Percentiles rank a stretch among this genome's conserved stretches.
phyloP scores from a whole-genome alignment of 306 rosid genomes.

The Argentina anserina region DNA sequence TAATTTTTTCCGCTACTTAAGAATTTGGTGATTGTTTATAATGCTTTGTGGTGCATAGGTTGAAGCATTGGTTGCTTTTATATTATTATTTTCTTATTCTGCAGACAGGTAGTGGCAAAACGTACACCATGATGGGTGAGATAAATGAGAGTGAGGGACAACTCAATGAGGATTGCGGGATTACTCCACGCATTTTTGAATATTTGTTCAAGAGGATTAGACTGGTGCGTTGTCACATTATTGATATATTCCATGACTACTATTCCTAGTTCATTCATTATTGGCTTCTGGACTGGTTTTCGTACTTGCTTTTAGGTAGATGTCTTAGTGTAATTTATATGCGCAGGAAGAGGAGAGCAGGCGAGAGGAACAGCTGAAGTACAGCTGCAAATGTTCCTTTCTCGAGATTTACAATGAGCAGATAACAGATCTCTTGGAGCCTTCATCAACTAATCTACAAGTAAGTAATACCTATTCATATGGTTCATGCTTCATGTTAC shows the following conservation, averaged over 20 bases:
- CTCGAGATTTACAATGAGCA: conserved; percentile 96
- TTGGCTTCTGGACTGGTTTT: conserved; percentile 4
- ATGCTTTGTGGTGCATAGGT: conserved; percentile 7
- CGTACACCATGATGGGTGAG: conserved; percentile 98
- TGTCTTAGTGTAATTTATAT: conserved; percentile 15
- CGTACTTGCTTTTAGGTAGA: conserved; percentile 18
- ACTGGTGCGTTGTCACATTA: conserved; percentile 40
- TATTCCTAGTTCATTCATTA: conserved; percentile 9
- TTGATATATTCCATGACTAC: conserved; percentile 14
- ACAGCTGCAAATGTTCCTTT: conserved; percentile 92
- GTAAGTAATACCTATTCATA: conserved; percentile 40
- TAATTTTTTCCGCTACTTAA: conserved; percentile 21
- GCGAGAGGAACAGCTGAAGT: conserved; percentile 61
- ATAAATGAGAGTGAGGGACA: conserved; percentile 58
- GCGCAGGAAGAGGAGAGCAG: conserved; percentile 78
- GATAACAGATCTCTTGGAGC: conserved; percentile 90
- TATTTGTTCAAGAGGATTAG: conserved; percentile 66
- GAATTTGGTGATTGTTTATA: conserved; percentile 6
- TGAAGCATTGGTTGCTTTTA: conserved; percentile 21
- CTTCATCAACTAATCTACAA: conserved; percentile 86
- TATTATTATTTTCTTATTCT: no score
- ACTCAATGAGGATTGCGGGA: conserved; percentile 67
- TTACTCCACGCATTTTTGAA: conserved; percentile 88
- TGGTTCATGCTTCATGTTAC: conserved; percentile 23
- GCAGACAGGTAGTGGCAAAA: conserved; percentile 99